Evolutionary conservation across 768 basidiomycete species (phyloP), one percentile per base, ranked within the genome.

Genomic region (Crepidotus variabilis): DNA sequence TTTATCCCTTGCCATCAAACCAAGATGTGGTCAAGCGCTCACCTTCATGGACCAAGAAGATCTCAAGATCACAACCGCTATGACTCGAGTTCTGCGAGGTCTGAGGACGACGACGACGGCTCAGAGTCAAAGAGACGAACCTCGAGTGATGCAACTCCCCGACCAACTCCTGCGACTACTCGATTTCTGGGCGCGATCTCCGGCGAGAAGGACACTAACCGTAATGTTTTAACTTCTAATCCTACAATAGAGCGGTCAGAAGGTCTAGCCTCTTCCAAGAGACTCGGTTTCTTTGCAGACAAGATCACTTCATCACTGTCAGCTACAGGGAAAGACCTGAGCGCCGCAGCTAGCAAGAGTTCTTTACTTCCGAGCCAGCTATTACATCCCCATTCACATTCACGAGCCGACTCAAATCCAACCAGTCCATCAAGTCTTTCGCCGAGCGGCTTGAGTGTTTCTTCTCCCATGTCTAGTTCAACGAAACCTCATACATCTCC

Each of bases 71-170:
- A n/a, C n/a, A 68, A 63, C 47, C 65, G 64, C 39, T 61, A 61
- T 39, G 71, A 71, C 18, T 35, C 59, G 20, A 69, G 68, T 51
- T 56, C 63, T 13, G 71, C 69, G 58, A 66, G 72, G 57, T 65
- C 72, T 36, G 67, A 70, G 36, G 72, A 72, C 47, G 68, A 72
- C 10, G 72, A 72, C 59, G 69, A 71, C 58, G 65, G 64, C 14
- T 54, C 63, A 48, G 73, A 75, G 64, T 64, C 67, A 2, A 69
- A 69, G 45, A 61, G 73, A 50, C 72, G 76, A 18, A 80, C 78
- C 45, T 82, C 78, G 3, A 75, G 68, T 62, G 81, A 82, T 64
- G 76, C 77, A 22, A 78, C 79, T 1, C 79, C 79, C 21, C 78
- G 79, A 56, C 78, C 75, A 60, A 75, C 75, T 45, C 64, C 73